Base-by-base conservation (phyloP, 768 basidiomycete species). In the Podaxis sp. region DNA sequence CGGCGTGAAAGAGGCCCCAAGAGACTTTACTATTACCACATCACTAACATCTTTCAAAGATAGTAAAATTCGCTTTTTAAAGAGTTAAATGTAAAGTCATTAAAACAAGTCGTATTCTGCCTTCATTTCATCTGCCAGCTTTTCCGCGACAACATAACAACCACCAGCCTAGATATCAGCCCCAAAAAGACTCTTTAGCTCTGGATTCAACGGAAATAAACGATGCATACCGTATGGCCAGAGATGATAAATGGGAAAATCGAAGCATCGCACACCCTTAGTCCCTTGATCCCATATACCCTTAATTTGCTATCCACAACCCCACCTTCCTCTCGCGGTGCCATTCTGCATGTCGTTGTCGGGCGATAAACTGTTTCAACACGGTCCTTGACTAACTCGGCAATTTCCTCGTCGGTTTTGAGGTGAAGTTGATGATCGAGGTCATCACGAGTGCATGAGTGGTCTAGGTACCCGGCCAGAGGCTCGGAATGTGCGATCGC, bases 281-380 rank as follows among this genome's bases (percentile, higher is more conserved):
- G 65, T 0, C 78, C 77, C 24, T 75, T 66, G 7, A 84, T 63
- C 10, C 80, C 80, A 65, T 78, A 75, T 17, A 81, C 79, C 60
- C 70, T 71, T 62, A 80, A 68, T 28, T 73, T 66, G 11, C 70
- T 63, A 64, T 79, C 77, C 17, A 79, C 77, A 2, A 80, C 77
- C 7, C 80, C 80, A 20, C 72, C 75, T 37, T 79, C 67, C 48
- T 76, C 73, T 17, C 63, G 58, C 6, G 79, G 78, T 2, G 76
- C 78, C 82, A 84, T 83, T 26, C 78, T 73, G 63, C 81, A 82
- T 12, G 80, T 80, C 26, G 78, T 71, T 0, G 77, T 71, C 0
- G 81, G 82, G 64, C 83, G 82, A 66, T 82, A 84, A 26, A 82
- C 68, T n/a, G 82, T 83, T 65, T 79, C 77, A 0, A 79, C 68